These are phyloP conservation scores for Suillus decipiens DNA, from an alignment of 768 basidiomycete species.

Conservation along the genomic window DNA sequence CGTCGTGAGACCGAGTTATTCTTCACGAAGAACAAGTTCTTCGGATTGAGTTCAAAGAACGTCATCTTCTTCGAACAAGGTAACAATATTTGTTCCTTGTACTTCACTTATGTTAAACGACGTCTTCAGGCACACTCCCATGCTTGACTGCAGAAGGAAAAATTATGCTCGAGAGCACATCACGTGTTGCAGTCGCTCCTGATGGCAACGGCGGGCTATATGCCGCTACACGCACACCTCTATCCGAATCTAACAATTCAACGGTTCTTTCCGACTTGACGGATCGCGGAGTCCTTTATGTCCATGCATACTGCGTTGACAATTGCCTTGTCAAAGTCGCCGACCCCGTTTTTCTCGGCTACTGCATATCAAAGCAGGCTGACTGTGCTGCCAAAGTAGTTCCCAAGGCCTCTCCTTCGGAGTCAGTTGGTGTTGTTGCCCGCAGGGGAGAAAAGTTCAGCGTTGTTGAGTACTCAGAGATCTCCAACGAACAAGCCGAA, in stretches of 20 bases:
- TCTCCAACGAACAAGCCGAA: constrained; percentile 85
- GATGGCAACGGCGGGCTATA: constrained; percentile 99
- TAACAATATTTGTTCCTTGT: constrained; percentile 35
- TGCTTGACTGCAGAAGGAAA: constrained; percentile 95
- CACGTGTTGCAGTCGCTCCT: constrained; percentile 89
- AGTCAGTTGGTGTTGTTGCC: constrained; percentile 95
- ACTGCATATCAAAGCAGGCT: constrained; percentile 84
- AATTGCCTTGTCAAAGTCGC: constrained; percentile 98
- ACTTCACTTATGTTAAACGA: neutral
- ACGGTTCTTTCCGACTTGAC: constrained; percentile 86
- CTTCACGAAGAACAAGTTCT: constrained; percentile 76
- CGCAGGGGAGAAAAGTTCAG: constrained; percentile 79
- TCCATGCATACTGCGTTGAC: constrained; percentile 97
- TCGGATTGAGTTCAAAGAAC: constrained; percentile 78
- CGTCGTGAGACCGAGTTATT: constrained; percentile 82
- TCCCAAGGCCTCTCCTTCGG: constrained; percentile 80
- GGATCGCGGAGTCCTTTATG: constrained; percentile 75
- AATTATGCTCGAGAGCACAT: constrained; percentile 79
- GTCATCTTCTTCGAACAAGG: constrained; percentile 98
- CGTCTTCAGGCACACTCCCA: constrained; percentile 81
- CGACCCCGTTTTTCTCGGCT: constrained; percentile 96
- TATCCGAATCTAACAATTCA: constrained; percentile 58
- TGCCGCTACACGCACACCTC: constrained; percentile 82
- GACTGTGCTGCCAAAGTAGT: constrained; percentile 97
- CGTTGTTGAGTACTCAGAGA: constrained; percentile 98